Base-by-base conservation (phyloP, 2,329 filamentous ascomycete genomes). In the Pseudogymnoascus sp. region DNA sequence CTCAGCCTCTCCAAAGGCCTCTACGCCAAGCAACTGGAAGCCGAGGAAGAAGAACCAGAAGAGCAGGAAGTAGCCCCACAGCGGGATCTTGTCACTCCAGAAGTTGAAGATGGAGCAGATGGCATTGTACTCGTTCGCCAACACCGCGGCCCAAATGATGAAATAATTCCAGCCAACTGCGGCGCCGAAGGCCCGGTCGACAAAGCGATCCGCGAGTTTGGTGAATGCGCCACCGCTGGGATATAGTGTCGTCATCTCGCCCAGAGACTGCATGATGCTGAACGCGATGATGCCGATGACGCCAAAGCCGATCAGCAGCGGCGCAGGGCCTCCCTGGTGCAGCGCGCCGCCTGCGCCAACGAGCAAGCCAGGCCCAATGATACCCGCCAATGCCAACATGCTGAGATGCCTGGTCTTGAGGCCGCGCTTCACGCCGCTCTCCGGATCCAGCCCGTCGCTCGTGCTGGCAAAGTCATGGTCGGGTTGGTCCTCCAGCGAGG, bases 1-100 rank as follows among this genome's bases (percentile, higher is more conserved):
- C 71, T 93, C 90, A 8, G 88, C 85, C 71, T 93, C 89, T 12
- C 89, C 89, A 71, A 91, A 93, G 3, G 87, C 84, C 68, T 87
- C 84, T 1, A 92, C 86, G 1, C 88, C 88, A 1, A 91, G 77
- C 35, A 91, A 79, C 69, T 91, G 89, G 64, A 91, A 85, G 0
- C 76, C 79, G 0, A 87, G 78, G 66, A 92, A 89, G 0, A 85
- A 75, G n/a, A 85, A 82, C 85, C 89, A 91, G 68, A 91, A 86
- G n/a, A 91, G 82, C 31, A 88, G 77, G 64, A 91, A 90, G 71
- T 81, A 92, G 65, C 79, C 88, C 88, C 78, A 91, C 71, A 82
- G 76, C 63, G 81, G 89, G 50, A 80, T 79, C 65, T 73, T 79
- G 43, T 85, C 83, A 24, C 79, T 83, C 87, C 87, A 90, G 68